These are phyloP conservation scores for Maudiozyma humilis DNA, from an alignment of 1,139 yeast genomes.

Conservation along the genomic window DNA sequence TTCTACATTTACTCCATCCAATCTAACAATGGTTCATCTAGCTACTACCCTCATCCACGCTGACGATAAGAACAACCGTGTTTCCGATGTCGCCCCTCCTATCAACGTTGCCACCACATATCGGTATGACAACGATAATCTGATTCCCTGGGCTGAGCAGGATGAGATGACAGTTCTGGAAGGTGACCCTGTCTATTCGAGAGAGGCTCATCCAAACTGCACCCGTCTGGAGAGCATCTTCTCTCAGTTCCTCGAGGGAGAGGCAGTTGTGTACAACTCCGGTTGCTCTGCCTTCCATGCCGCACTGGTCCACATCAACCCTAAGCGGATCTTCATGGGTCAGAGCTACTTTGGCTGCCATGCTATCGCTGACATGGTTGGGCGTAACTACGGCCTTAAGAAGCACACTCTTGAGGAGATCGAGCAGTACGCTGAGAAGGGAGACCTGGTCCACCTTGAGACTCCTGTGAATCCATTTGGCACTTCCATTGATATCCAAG, in stretches of 20 bases:
- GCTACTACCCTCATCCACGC: constrained; percentile 54
- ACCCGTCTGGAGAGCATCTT: constrained; percentile 60
- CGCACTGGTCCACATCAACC: constrained; percentile 60
- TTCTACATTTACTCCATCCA: too few relatives aligned
- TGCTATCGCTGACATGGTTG: constrained; percentile 55
- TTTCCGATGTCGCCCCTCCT: constrained; percentile 52
- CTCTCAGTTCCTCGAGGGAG: constrained; percentile 45
- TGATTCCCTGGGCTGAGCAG: constrained; percentile 35
- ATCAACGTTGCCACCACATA: constrained; percentile 76
- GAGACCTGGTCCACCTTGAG: constrained; percentile 78
- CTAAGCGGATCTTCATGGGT: constrained; percentile 67
- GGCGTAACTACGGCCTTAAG: constrained; percentile 53
- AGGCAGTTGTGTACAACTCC: constrained; percentile 60
- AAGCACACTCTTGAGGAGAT: constrained; percentile 47
- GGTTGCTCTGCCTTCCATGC: constrained; percentile 82
- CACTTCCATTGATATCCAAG: constrained; percentile 48
- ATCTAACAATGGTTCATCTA: constrained; percentile 24
- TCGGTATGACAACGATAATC: constrained; percentile 47
- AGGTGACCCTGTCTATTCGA: constrained; percentile 47
- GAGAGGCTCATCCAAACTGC: constrained; percentile 66
- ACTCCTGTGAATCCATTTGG: constrained; percentile 88
- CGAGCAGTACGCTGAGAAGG: constrained; percentile 43
- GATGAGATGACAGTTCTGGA: constrained; percentile 31
- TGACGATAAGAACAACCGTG: constrained; percentile 42
- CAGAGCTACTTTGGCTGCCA: constrained; percentile 82